phyloP scores from a whole-genome alignment of 768 basidiomycete species.

The Lentinus tigrinus region DNA sequence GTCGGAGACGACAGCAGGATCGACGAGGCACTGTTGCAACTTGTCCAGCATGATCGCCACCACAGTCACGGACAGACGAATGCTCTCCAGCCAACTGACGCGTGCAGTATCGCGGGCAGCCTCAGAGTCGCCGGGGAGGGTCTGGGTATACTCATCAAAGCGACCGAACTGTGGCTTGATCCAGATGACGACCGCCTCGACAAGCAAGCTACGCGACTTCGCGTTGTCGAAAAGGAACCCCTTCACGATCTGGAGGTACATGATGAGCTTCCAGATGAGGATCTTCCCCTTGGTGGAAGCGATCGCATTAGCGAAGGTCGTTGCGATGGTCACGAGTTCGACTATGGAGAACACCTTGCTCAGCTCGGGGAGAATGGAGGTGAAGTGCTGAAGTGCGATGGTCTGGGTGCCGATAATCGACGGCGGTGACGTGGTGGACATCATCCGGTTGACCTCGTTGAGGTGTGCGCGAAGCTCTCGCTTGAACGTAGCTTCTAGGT shows the following conservation, averaged over 20 bases:
- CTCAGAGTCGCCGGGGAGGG: constrained; percentile 65
- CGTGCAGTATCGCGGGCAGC: constrained; percentile 67
- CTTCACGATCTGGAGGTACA: constrained; percentile 90
- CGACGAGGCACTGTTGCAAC: constrained; percentile 76
- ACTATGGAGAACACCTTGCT: constrained; percentile 75
- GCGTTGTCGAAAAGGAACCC: constrained; percentile 84
- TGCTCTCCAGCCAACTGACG: constrained; percentile 85
- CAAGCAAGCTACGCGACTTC: constrained; percentile 72
- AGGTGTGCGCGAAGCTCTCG: constrained; percentile 78
- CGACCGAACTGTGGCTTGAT: constrained; percentile 93
- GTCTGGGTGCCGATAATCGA: constrained; percentile 97
- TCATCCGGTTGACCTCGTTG: constrained; percentile 81
- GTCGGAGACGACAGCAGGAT: constrained; percentile 61
- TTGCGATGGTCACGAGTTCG: constrained; percentile 85
- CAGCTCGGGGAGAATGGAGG: constrained; percentile 86
- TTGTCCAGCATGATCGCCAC: constrained; percentile 89
- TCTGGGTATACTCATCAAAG: constrained; percentile 79
- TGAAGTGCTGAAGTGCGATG: constrained; percentile 90
- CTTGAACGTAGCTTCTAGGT: constrained; percentile 83
- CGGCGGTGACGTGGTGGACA: constrained; percentile 73
- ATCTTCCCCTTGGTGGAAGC: constrained; percentile 80
- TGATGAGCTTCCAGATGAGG: constrained; percentile 89
- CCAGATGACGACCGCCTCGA: constrained; percentile 90
- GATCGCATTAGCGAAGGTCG: constrained; percentile 84
- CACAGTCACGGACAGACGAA: constrained; percentile 87